Evolutionary conservation across 371 early-diverging fungal species (phyloP).

Genomic region (Syncephalastrum sp.): DNA sequence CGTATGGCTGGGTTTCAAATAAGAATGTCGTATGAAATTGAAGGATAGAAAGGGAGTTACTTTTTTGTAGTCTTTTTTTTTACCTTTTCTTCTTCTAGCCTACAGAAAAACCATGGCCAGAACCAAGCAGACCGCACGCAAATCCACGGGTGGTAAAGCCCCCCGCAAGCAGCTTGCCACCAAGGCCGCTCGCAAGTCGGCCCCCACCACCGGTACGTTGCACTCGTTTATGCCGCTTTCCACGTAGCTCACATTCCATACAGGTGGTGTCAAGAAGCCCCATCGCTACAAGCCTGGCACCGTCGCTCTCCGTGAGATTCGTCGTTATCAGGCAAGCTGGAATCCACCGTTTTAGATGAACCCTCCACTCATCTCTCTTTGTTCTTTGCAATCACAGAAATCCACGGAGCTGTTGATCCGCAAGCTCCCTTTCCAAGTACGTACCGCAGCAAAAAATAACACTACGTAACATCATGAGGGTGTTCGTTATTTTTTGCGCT

Average conservation of each 20-base stretch:
- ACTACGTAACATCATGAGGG: too few relatives aligned
- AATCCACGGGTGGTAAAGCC: constrained; percentile 98
- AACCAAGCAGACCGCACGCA: constrained; percentile 98
- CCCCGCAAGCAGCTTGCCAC: constrained; percentile 98
- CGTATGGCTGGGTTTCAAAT: constrained; percentile 1
- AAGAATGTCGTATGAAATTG: too few relatives aligned
- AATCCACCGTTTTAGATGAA: neutral
- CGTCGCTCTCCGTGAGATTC: constrained; percentile 95
- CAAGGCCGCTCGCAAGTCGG: constrained; percentile 77
- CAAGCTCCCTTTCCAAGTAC: constrained; percentile 96
- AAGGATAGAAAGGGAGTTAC: too few relatives aligned
- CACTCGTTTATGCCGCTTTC: neutral
- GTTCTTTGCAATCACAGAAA: constrained; percentile 44
- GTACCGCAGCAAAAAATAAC: neutral
- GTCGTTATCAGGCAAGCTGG: constrained; percentile 80
- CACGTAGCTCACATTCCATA: neutral
- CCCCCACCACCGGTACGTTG: constrained; percentile 39
- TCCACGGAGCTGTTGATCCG: constrained; percentile 97
- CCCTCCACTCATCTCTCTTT: neutral
- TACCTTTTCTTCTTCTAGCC: too few relatives aligned
- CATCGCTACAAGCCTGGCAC: constrained; percentile 88
- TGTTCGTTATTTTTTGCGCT: too few relatives aligned
- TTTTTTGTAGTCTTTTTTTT: too few relatives aligned
- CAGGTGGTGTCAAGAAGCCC: constrained; percentile 71
- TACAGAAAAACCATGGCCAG: constrained; percentile 73